Evolutionary conservation across 176 grass and related monocot genomes (phyloP).

Genomic region (Bolboschoenus planiculmis): DNA sequence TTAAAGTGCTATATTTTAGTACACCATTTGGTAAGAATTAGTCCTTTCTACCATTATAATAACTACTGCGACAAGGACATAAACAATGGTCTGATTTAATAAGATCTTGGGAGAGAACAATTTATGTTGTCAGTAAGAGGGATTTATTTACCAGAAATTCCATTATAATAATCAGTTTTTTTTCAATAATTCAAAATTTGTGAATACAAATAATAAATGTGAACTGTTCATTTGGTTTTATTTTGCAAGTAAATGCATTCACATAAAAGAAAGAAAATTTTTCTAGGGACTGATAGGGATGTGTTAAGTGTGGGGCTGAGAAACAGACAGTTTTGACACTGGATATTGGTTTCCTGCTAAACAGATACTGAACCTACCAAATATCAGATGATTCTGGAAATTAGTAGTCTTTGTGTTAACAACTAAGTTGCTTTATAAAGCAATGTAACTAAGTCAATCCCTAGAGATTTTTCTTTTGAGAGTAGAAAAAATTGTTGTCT

Average conservation of each 20-base stretch:
- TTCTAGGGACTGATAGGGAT: no score
- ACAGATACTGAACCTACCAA: no score
- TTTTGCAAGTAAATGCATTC: background rate
- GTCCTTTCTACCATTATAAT: background rate
- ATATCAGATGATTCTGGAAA: no score
- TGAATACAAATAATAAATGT: background rate
- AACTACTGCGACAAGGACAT: background rate
- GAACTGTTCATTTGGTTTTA: background rate
- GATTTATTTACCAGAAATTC: background rate
- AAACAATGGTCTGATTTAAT: background rate
- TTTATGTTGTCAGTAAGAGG: background rate
- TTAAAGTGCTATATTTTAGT: slow-evolving; percentile 6
- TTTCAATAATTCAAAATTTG: background rate
- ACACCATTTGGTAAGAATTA: background rate
- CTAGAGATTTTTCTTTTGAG: no score
- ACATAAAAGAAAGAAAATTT: no score
- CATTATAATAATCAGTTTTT: background rate
- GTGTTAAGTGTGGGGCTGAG: no score
- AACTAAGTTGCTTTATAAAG: no score
- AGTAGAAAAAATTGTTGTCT: no score
- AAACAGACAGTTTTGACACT: no score
- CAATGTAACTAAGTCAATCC: no score
- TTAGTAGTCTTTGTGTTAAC: no score
- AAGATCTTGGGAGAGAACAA: background rate
- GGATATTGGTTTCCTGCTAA: no score